Evolutionary conservation across 176 grass and related monocot genomes (phyloP), one percentile per base, ranked within the genome.

Genomic region (Oryza nivara): DNA sequence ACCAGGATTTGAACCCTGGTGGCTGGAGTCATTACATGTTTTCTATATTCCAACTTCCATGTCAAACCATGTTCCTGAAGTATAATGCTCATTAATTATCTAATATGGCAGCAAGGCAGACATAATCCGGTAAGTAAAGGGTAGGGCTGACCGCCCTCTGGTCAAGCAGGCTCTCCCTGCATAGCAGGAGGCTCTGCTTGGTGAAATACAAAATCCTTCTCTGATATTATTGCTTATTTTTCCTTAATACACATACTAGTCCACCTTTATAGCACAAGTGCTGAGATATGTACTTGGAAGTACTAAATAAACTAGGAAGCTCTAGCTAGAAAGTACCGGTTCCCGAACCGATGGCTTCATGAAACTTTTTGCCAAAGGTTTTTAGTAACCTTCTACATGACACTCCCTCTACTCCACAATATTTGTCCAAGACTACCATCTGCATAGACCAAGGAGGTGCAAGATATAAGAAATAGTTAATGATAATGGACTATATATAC

Each of bases 311-410:
- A 46, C 45, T 46, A 11, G 45, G 45, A 46, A 12, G 10, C 45
- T 46, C 11, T 46, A 47, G 3, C 45, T 32, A 32, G 30, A 32
- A 32, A 80, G 30, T 79, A 56, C 43, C 64, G 73, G 68, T 28
- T 79, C 20, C 54, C n/a, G 6, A 73, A 80, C n/a, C 40, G 54
- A 13, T 79, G 30, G 58, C 30, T 16, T 65, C 19, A 38, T 16
- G 34, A 82, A 77, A 61, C 4, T 28, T 19, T 2, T 40, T 67
- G 7, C 61, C 56, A 51, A 84, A 49, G 30, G 70, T 34, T 77
- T 88, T 72, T 58, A 72, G 16, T 78, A 72, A 34, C 22, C 34
- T 19, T 88, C 11, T 66, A 77, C 16, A 20, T 58, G 15, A 14
- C 5, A 20, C 17, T 58, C 6, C 17, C 52, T 56, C 52, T 12